A percentile compares a stretch with the other conserved stretches of the same genome.
phyloP scores from a whole-genome alignment of 441 rosid genomes.

The Erodium trifolium region DNA sequence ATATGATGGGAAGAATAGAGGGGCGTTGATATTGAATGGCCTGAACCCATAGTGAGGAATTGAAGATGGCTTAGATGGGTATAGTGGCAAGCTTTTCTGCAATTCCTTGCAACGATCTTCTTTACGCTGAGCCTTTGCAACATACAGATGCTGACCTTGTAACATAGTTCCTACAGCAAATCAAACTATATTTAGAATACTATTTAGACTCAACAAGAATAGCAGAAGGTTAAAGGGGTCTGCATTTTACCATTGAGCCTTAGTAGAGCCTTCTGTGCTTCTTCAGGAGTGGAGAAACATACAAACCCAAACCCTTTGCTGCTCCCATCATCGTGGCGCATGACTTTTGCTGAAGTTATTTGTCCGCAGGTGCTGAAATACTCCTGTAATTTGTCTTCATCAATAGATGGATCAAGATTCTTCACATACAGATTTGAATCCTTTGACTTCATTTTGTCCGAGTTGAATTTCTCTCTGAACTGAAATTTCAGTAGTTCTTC shows the following conservation, averaged over 20 bases:
- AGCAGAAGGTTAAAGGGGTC: conserved; percentile 1
- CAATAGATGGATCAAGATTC: conserved; percentile 44
- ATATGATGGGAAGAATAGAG: conserved; percentile 18
- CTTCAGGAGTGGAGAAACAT: conserved; percentile 60
- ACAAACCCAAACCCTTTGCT: conserved; percentile 84
- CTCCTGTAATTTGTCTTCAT: conserved; percentile 46
- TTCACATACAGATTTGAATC: conserved; percentile 59
- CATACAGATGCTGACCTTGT: conserved; percentile 43
- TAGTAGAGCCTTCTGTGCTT: conserved; percentile 40
- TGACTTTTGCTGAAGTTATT: conserved; percentile 52
- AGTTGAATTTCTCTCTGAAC: conserved; percentile 29
- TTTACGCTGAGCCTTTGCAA: conserved; percentile 67
- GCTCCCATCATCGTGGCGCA: conserved; percentile 44
- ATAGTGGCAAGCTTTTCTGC: conserved; percentile 25
- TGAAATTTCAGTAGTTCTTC: conserved; percentile 41
- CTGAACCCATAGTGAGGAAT: neutral
- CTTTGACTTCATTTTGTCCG: conserved; percentile 19
- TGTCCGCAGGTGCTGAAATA: conserved; percentile 48
- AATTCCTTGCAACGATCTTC: conserved; percentile 40
- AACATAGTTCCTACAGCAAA: conserved; percentile 34
- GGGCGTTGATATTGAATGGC: conserved; percentile 11
- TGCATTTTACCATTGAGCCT: conserved; percentile 42
- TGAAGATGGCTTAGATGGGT: neutral
- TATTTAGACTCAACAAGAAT: neutral
- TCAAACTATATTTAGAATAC: conserved; percentile 10